Base-by-base conservation (phyloP, 163 green algal genomes). In the Scenedesmus sp. region DNA sequence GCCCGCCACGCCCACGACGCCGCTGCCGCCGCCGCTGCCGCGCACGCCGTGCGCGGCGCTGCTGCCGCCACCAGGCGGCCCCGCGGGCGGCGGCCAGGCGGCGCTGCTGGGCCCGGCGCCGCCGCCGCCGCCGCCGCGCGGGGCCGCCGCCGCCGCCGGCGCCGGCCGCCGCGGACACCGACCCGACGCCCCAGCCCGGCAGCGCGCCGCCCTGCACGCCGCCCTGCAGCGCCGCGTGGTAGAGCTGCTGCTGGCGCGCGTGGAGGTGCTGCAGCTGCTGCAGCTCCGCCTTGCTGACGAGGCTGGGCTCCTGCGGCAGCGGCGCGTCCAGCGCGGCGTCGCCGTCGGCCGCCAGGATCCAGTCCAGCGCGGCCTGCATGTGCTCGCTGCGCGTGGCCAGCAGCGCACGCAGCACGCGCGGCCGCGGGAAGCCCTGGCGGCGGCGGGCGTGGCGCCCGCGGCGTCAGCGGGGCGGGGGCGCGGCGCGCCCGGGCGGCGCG, bases 341-440 rank as follows among this genome's bases (percentile, higher is more conserved):
- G 36, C 83, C 74, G 0, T 77, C 85, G 67, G 77, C 87, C 7
- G 87, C 87, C 5, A 93, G 78, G 45, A 95, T 64, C 83, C 89
- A 94, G 51, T 94, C 87, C 3, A 96, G 70, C 5, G 92, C 92
- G 13, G 86, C 74, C 64, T 94, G 86, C 54, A 90, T n/a, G 60
- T 80, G 81, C 28, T 70, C 58, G 26, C 83, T 91, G 22, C 60
- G 28, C 15, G 85, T 91, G 45, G 85, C 88, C 31, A 80, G 17
- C 31, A 93, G 75, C 5, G 87, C 83, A 9, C 86, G 83, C 5
- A 82, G 44, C 4, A 75, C 78, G 2, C 70, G 77, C 28, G 82
- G 74, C 6, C 75, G 74, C 0, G 85, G 63, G 39, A 93, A 94
- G 58, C 90, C 89, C 83, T 74, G 71, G 51, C 20, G 22, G 44